Evolutionary conservation across 352 stramenopile genomes (phyloP).

Genomic region (Globisporangium spinosum): DNA sequence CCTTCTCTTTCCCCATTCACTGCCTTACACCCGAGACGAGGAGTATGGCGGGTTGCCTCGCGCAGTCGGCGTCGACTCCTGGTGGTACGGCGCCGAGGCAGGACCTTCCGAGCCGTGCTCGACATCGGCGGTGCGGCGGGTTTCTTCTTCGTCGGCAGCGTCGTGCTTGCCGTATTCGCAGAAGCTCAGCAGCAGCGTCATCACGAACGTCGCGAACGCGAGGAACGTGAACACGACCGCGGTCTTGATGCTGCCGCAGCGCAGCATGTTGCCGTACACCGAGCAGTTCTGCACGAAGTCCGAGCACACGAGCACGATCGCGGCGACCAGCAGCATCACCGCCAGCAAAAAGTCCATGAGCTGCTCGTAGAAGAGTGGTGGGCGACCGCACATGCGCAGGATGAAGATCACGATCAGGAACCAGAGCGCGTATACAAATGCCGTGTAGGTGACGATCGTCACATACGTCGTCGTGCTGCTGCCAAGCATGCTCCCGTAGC

Average conservation of each 20-base stretch:
- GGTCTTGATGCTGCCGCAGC: slow-evolving; percentile 45
- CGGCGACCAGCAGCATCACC: slow-evolving; percentile 55
- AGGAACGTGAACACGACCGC: slow-evolving; percentile 69
- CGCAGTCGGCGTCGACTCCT: slow-evolving; percentile 14
- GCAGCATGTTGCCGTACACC: slow-evolving; percentile 69
- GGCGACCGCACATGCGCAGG: slow-evolving; percentile 35
- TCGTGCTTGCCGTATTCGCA: slow-evolving; percentile 29
- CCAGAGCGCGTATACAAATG: slow-evolving; percentile 58
- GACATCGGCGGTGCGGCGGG: slow-evolving; percentile 12
- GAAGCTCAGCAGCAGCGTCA: slow-evolving; percentile 47
- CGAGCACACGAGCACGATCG: slow-evolving; percentile 61
- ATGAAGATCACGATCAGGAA: slow-evolving; percentile 47
- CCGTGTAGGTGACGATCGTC: slow-evolving; percentile 60
- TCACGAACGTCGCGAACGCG: slow-evolving; percentile 45
- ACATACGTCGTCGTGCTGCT: slow-evolving; percentile 54
- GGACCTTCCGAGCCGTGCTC: slow-evolving; percentile 12
- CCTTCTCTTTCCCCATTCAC: slow-evolving; percentile 14
- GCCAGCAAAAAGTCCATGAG: slow-evolving; percentile 50
- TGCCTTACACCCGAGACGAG: slow-evolving; percentile 6
- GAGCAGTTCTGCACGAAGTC: slow-evolving; percentile 64
- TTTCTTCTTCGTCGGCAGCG: slow-evolving; percentile 12
- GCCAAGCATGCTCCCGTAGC: slow-evolving; percentile 67
- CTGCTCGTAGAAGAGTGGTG: slow-evolving; percentile 40
- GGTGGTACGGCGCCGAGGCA: slow-evolving; percentile 12
- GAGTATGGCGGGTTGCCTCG: background rate